A percentile compares a stretch with the other conserved stretches of the same genome.
Conservation (phyloP, 345 rosid genomes). For the Isatis tinctoria region DNA sequence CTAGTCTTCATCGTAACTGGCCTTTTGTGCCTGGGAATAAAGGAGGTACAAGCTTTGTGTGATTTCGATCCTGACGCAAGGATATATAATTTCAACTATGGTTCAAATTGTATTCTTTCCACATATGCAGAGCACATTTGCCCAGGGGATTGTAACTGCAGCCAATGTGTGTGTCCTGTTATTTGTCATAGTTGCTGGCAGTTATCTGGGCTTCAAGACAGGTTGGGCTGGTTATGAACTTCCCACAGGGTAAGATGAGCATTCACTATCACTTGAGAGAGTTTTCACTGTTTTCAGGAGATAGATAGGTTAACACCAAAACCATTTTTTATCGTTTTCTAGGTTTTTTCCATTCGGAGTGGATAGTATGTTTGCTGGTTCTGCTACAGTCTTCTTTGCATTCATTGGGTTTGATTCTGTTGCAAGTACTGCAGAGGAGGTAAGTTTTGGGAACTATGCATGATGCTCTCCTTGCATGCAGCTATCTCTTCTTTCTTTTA, state of each 20-base stretch:
- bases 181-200: conserved; percentile 79
- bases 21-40: conserved; percentile 89
- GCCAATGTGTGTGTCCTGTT: conserved; percentile 79
- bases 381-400: conserved; percentile 95
- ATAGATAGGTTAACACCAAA: not conserved
- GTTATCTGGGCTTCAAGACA: conserved; percentile 80
- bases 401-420: conserved; percentile 96
- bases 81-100: not conserved
- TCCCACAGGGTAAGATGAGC: conserved; percentile 68
- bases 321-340: not conserved
- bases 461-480: not conserved
- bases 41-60: conserved; percentile 58
- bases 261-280: not conserved
- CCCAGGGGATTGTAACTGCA: conserved; percentile 74
- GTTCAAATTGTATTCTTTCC: not conserved
- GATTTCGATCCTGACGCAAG: not conserved
- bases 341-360: conserved; percentile 93
- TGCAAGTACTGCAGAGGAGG: conserved; percentile 99
- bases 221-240: conserved; percentile 96
- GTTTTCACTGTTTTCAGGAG: not conserved
- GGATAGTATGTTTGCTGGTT: conserved; percentile 95
- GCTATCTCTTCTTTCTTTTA: not conserved
- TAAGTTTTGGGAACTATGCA: conserved; percentile 20
- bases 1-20: conserved; percentile 79
- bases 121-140: conserved; percentile 72